Evolutionary conservation across 192 early-diverging fungal species (phyloP), one percentile per base, ranked within the genome.

Genomic region (Backusella australiensis): DNA sequence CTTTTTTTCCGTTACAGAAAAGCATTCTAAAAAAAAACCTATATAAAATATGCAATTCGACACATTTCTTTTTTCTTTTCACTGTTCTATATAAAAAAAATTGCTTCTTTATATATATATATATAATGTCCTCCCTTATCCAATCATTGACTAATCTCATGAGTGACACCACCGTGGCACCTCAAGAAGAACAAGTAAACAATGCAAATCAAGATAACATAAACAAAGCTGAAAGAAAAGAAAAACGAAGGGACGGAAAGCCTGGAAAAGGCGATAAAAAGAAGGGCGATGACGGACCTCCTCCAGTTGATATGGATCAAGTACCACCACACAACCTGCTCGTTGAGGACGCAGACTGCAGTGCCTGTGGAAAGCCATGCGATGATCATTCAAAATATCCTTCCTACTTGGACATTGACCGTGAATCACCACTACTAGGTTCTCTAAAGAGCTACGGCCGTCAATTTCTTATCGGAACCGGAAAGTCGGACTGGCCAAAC

Each of bases 391-490:
- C 67, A 4, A 71, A 78, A 32, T 88, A 85, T 56, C 89, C 89
- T 17, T 75, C 81, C 9, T 88, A 88, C 46, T 75, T 90, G 42
- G 85, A 87, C 29, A 83, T 90, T 32, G 87, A 90, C 75, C 72
- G 72, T 6, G 75, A 79, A 19, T 35, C 77, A 0, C 75, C 83
- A 1, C 71, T 90, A 17, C 65, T 87, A 21, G 78, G 85, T 19
- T 83, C 87, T 7, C 85, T 83, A 23, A 85, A 83, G 59, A 86
- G 87, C 1, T 90, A 90, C 38, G 74, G 80, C 5, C 85, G 86
- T 23, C 89, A 90, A 75, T 79, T 90, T 53, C 49, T 88, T 41
- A 90, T 90, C 41, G 81, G 86, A 14, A 90, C 89, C 0, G 89
- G 85, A 4, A 56, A 84, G 36, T 73, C 76, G 3, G 87, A 90